phyloP scores from a whole-genome alignment of 176 grass and related monocot genomes.

The Echinochloa phyllopogon region DNA sequence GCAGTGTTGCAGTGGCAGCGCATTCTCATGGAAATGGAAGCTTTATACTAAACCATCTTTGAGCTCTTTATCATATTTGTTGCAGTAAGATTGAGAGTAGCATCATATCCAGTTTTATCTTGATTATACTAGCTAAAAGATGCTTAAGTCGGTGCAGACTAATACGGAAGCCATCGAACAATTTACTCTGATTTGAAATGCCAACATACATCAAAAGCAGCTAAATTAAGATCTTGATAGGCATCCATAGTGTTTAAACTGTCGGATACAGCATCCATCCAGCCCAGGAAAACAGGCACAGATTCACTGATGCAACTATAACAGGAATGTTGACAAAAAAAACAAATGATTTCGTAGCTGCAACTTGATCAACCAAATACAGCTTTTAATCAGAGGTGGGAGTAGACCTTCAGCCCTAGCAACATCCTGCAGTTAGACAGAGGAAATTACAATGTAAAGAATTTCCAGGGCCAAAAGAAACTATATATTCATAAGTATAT shows the following conservation, averaged over 20 bases:
- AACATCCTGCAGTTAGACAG: conserved; percentile 42
- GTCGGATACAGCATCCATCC: background rate
- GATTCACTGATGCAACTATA: conserved; percentile 1
- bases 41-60: conserved; percentile 2
- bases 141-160: background rate
- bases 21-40: conserved; percentile 22
- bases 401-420: conserved; percentile 51
- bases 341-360: conserved; percentile 4
- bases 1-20: conserved; percentile 1
- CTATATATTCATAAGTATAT: background rate
- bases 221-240: conserved; percentile 15
- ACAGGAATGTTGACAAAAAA: background rate
- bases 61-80: conserved; percentile 11
- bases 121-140: background rate
- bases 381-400: conserved; percentile 4
- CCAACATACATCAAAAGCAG: background rate
- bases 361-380: conserved; percentile 9
- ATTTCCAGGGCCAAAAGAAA: background rate
- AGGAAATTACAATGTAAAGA: conserved; percentile 3
- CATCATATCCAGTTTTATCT: background rate
- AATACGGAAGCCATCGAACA: conserved; percentile 11
- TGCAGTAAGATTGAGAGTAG: conserved; percentile 1
- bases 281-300: background rate
- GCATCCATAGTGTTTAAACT: background rate
- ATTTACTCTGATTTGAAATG: conserved; percentile 4